phyloP scores from a whole-genome alignment of 2,329 filamentous ascomycete genomes.

The Ophiostoma ulmi region DNA sequence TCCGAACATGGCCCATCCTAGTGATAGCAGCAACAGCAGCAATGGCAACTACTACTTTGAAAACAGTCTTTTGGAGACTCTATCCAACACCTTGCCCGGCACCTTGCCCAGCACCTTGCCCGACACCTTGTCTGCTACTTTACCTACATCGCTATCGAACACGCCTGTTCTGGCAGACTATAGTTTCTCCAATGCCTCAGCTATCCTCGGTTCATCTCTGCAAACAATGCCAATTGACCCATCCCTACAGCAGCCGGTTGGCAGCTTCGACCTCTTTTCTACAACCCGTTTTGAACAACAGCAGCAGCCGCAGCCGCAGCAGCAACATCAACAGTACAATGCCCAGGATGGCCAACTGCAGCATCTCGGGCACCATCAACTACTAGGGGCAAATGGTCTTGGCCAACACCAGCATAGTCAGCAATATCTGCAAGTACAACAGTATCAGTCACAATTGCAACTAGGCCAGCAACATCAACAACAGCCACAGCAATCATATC shows the following conservation, averaged over 20 bases:
- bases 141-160: not conserved
- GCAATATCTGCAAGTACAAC: not conserved
- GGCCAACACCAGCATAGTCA: not conserved
- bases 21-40: constrained; percentile 5
- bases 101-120: not conserved
- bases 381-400: not conserved
- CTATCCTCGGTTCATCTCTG: not conserved
- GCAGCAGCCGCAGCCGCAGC: not conserved
- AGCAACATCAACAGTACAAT: not conserved
- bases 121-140: not conserved
- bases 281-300: not conserved
- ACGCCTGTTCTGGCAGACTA: not conserved
- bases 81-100: not conserved
- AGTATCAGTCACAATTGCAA: not conserved
- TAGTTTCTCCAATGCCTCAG: not conserved
- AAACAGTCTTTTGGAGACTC: not conserved
- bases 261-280: not conserved
- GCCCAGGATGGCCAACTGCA: not conserved
- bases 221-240: not conserved
- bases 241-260: not conserved
- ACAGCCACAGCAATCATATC: not conserved
- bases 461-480: constrained; percentile 8
- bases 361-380: not conserved
- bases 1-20: constrained; percentile 17
- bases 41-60: not conserved